Evolutionary conservation across 441 rosid genomes (phyloP).

Genomic region (Populus hybrid): DNA sequence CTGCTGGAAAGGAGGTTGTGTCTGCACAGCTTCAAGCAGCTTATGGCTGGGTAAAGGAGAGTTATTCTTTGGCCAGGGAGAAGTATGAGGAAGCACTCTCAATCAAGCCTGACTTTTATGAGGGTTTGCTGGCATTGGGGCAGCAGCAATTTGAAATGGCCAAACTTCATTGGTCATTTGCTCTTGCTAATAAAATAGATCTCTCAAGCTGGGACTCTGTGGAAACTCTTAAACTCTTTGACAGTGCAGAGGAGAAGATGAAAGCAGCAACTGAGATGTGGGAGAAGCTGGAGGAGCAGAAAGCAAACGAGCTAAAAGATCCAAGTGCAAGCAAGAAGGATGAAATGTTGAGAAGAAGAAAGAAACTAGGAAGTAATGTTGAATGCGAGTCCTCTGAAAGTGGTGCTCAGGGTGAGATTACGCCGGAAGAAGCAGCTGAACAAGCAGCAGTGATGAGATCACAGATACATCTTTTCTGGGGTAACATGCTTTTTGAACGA

Average conservation of each 20-base stretch:
- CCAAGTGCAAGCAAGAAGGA: constrained; percentile 77
- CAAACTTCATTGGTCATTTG: constrained; percentile 92
- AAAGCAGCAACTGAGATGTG: constrained; percentile 91
- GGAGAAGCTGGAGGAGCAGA: constrained; percentile 92
- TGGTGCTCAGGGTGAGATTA: constrained; percentile 41
- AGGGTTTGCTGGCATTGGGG: constrained; percentile 84
- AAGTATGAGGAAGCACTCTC: constrained; percentile 74
- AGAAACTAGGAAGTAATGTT: constrained; percentile 54
- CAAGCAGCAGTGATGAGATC: constrained; percentile 96
- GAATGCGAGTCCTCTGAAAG: constrained; percentile 49
- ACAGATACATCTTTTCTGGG: constrained; percentile 98
- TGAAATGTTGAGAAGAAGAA: constrained; percentile 64
- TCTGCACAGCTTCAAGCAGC: constrained; percentile 71
- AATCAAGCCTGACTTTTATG: constrained; percentile 90
- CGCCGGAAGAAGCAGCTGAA: constrained; percentile 87
- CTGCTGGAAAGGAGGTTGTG: constrained; percentile 60
- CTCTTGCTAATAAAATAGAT: constrained; percentile 71
- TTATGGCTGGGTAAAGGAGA: constrained; percentile 84
- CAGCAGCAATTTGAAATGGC: constrained; percentile 99
- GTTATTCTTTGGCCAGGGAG: constrained; percentile 70
- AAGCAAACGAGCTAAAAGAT: constrained; percentile 60
- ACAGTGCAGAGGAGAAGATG: constrained; percentile 90
- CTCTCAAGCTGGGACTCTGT: constrained; percentile 69
- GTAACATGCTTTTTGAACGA: constrained; percentile 90
- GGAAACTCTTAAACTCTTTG: constrained; percentile 70